Evolutionary conservation across 2,329 filamentous ascomycete species (phyloP).

Genomic region (Aspergillus alliaceus): DNA sequence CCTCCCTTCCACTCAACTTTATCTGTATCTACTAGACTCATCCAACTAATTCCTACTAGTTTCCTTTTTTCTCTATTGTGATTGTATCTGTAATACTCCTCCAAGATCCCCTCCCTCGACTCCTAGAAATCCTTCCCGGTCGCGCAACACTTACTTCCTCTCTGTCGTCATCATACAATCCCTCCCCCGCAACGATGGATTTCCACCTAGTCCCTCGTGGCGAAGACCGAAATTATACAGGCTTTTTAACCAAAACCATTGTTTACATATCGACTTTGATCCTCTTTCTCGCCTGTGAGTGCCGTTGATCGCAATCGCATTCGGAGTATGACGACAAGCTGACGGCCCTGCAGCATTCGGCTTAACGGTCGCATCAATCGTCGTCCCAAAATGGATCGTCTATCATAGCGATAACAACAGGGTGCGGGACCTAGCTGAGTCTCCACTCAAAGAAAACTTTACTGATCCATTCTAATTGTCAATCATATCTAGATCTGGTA

Average conservation of each 20-base stretch:
- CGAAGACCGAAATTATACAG: constrained; percentile 47
- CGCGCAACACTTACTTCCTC: neutral
- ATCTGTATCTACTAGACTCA: too few relatives aligned
- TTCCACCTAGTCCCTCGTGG: constrained; percentile 45
- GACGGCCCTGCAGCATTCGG: constrained; percentile 38
- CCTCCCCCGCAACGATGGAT: constrained; percentile 36
- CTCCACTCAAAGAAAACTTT: neutral
- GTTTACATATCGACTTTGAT: constrained; percentile 47
- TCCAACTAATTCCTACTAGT: too few relatives aligned
- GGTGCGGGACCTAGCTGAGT: constrained; percentile 24
- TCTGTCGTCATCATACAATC: constrained; percentile 6
- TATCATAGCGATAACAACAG: constrained; percentile 48
- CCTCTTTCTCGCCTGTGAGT: constrained; percentile 45
- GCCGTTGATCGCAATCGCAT: neutral
- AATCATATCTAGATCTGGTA: constrained; percentile 56
- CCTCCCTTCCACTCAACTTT: too few relatives aligned
- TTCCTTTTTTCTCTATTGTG: neutral
- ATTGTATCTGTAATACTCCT: neutral
- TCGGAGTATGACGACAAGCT: neutral
- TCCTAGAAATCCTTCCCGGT: too few relatives aligned
- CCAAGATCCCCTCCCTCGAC: too few relatives aligned
- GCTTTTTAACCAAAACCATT: constrained; percentile 50
- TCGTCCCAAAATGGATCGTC: constrained; percentile 50
- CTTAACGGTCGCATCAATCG: constrained; percentile 47
- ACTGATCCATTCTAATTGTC: too few relatives aligned